Evolutionary conservation across 2,329 filamentous ascomycete genomes (phyloP).

Genomic region (Phialophora macrospora): DNA sequence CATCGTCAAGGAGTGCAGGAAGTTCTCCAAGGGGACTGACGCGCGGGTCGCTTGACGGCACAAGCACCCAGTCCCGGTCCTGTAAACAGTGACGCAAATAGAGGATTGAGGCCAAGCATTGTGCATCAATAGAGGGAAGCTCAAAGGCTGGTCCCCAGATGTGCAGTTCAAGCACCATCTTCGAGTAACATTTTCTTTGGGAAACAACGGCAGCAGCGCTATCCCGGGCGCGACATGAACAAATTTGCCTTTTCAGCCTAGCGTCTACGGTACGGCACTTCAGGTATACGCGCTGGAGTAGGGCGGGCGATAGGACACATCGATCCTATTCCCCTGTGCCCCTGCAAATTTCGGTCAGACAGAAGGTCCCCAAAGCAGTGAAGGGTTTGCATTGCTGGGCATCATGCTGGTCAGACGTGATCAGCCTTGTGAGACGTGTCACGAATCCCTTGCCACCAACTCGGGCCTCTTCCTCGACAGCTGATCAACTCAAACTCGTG

Average conservation of each 20-base stretch:
- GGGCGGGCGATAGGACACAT: too few relatives aligned
- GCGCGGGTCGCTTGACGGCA: constrained; percentile 74
- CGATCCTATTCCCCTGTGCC: too few relatives aligned
- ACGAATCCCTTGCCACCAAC: not conserved
- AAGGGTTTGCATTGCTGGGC: too few relatives aligned
- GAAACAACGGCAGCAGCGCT: not conserved
- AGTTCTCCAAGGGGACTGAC: constrained; percentile 68
- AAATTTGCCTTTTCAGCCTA: not conserved
- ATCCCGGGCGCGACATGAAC: not conserved
- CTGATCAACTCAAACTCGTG: not conserved
- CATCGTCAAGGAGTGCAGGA: constrained; percentile 62
- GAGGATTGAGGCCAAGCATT: constrained; percentile 82
- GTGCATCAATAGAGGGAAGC: constrained; percentile 86
- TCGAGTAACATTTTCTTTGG: constrained; percentile 54
- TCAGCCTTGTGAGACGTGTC: not conserved
- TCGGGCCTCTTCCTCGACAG: not conserved
- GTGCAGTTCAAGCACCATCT: constrained; percentile 75
- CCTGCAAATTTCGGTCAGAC: too few relatives aligned
- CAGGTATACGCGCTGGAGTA: not conserved
- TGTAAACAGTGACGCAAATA: constrained; percentile 71
- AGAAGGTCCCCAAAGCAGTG: too few relatives aligned
- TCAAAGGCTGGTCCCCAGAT: constrained; percentile 89
- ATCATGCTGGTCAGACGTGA: too few relatives aligned
- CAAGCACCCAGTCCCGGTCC: constrained; percentile 67
- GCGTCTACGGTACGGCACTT: not conserved